Evolutionary conservation across 352 stramenopile genomes (phyloP).

Genomic region (Elongisporangium senticosum): DNA sequence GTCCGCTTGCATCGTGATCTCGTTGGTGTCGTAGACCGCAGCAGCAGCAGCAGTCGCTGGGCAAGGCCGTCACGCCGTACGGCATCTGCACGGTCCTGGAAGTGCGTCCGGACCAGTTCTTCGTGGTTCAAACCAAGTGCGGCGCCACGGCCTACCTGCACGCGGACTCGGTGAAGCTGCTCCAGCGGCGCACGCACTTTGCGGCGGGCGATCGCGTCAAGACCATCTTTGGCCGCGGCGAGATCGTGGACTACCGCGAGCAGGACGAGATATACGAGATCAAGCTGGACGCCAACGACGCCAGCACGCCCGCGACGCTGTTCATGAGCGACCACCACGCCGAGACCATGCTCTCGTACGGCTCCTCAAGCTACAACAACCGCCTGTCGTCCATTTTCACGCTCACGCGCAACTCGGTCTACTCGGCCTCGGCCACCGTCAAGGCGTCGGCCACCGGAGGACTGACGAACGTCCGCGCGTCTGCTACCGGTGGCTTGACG

Average conservation of each 20-base stretch:
- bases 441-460: constrained; percentile 54
- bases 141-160: constrained; percentile 47
- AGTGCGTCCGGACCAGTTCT: constrained; percentile 48
- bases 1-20: background rate
- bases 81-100: constrained; percentile 41
- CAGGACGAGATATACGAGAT: constrained; percentile 55
- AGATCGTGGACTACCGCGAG: constrained; percentile 42
- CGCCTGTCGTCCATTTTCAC: constrained; percentile 72
- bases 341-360: constrained; percentile 32
- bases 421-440: constrained; percentile 53
- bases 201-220: constrained; percentile 40
- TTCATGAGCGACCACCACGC: constrained; percentile 44
- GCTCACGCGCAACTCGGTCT: constrained; percentile 65
- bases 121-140: constrained; percentile 44
- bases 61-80: constrained; percentile 45
- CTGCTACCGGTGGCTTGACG: constrained; percentile 36
- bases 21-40: constrained; percentile 5
- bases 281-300: constrained; percentile 27
- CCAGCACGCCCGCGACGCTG: constrained; percentile 24
- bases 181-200: constrained; percentile 50
- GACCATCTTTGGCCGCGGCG: constrained; percentile 43
- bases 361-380: constrained; percentile 23
- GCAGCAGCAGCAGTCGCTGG: constrained; percentile 16
- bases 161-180: constrained; percentile 35
- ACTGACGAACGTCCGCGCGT: constrained; percentile 30